A percentile compares a stretch with the other conserved stretches of the same genome.
phyloP scores from a whole-genome alignment of 176 grass and related monocot species.

The Luzula sylvatica region DNA sequence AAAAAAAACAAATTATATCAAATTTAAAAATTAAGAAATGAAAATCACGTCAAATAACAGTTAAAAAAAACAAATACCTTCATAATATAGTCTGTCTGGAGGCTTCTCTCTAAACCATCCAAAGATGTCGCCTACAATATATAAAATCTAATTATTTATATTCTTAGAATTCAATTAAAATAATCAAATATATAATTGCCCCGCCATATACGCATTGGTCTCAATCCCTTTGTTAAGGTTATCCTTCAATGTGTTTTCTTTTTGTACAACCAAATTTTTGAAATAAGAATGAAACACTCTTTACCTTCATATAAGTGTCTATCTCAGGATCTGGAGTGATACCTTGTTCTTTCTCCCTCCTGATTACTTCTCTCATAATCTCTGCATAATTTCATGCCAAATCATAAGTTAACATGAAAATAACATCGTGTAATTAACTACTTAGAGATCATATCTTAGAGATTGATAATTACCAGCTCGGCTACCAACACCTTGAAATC shows the following conservation, averaged over 20 bases:
- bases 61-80: conserved; percentile 35
- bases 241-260: too few species aligned
- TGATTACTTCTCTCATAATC: conserved; percentile 60
- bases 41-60: not conserved
- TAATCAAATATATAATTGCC: too few species aligned
- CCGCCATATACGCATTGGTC: too few species aligned
- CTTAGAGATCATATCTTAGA: too few species aligned
- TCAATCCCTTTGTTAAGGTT: too few species aligned
- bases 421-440: not conserved
- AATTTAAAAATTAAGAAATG: not conserved
- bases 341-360: conserved; percentile 60
- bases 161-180: not conserved
- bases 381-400: conserved; percentile 30
- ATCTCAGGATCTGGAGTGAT: conserved; percentile 62
- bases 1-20: not conserved
- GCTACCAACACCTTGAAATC: conserved; percentile 57
- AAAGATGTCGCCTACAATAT: conserved; percentile 49
- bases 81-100: conserved; percentile 84
- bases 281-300: not conserved
- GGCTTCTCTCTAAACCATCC: conserved; percentile 64
- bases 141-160: not conserved
- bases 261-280: too few species aligned
- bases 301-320: conserved; percentile 88
- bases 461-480: conserved; percentile 35
- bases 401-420: not conserved